Conservation (phyloP, 2,329 filamentous ascomycete species). For the Chrysoporthe cubensis region DNA sequence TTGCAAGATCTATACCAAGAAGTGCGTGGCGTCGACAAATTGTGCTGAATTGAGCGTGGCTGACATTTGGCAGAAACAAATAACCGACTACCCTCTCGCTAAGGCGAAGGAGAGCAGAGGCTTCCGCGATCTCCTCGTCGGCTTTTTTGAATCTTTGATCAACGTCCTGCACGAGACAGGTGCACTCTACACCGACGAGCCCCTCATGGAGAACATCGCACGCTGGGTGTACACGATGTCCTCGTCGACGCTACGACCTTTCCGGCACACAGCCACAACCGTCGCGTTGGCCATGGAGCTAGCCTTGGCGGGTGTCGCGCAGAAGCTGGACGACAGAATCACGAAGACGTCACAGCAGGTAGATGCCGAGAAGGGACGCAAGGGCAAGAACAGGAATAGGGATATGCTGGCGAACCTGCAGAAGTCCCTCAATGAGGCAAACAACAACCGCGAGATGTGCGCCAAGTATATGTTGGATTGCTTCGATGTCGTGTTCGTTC, state of each 20-base stretch:
- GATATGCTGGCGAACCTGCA: constrained; percentile 75
- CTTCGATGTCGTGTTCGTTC: constrained; percentile 91
- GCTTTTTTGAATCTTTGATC: constrained; percentile 80
- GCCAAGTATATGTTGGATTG: constrained; percentile 79
- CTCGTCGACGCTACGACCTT: constrained; percentile 82
- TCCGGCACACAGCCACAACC: constrained; percentile 91
- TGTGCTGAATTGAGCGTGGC: constrained; percentile 8
- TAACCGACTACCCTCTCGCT: constrained; percentile 89
- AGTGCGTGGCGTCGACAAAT: constrained; percentile 49
- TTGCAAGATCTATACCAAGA: constrained; percentile 88
- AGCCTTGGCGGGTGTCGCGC: constrained; percentile 62
- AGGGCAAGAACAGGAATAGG: constrained; percentile 75
- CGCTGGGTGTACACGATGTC: constrained; percentile 92
- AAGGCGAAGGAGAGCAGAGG: constrained; percentile 75
- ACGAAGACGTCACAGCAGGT: constrained; percentile 79
- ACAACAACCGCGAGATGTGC: constrained; percentile 69
- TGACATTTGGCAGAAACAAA: constrained; percentile 59
- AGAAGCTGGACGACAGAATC: constrained; percentile 57
- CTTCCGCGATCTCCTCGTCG: constrained; percentile 77
- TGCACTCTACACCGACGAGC: constrained; percentile 74
- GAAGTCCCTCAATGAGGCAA: constrained; percentile 70
- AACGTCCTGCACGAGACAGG: constrained; percentile 81
- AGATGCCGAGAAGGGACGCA: constrained; percentile 73
- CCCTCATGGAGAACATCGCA: constrained; percentile 85
- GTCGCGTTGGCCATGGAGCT: constrained; percentile 80